Percentiles rank a stretch among this genome's conserved stretches.
Evolutionary conservation across 352 stramenopile species (phyloP).

Genomic region (Saprolegnia diclina): DNA sequence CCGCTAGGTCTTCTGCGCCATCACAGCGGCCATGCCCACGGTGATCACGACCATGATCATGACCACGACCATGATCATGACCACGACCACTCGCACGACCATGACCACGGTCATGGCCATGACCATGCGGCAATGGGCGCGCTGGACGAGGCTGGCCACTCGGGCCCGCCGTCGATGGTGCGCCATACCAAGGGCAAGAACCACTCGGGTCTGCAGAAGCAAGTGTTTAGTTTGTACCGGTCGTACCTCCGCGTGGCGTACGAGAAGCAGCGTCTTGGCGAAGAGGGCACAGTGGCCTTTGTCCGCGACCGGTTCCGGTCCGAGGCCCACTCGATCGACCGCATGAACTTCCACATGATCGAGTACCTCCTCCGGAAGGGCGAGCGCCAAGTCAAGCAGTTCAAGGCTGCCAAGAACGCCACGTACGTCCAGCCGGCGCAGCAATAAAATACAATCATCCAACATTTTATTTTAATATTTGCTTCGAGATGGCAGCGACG

Average conservation of each 20-base stretch:
- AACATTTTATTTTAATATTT: not conserved
- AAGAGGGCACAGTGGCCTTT: constrained; percentile 35
- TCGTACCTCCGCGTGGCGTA: constrained; percentile 49
- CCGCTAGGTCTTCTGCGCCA: not conserved
- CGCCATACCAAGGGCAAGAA: constrained; percentile 28
- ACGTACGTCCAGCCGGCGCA: constrained; percentile 16
- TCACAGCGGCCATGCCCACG: not conserved
- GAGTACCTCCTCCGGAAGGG: constrained; percentile 83
- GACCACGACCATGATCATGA: constrained; percentile 18
- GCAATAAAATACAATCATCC: not conserved
- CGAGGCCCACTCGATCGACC: constrained; percentile 51
- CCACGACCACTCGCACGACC: constrained; percentile 16
- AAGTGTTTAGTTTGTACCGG: constrained; percentile 71
- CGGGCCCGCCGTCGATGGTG: constrained; percentile 4
- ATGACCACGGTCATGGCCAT: constrained; percentile 10
- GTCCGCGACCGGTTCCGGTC: constrained; percentile 73
- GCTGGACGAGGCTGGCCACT: not conserved
- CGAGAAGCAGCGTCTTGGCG: constrained; percentile 43
- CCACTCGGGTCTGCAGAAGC: constrained; percentile 72
- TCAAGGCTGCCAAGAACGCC: constrained; percentile 57
- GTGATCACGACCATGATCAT: constrained; percentile 1
- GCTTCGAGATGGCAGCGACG: constrained; percentile 12
- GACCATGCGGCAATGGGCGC: not conserved
- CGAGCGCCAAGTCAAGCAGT: constrained; percentile 76
- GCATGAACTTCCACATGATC: constrained; percentile 74